Evolutionary conservation across 2,329 filamentous ascomycete genomes (phyloP), one percentile per base, ranked within the genome.

Genomic region (Colletotrichum magnum): DNA sequence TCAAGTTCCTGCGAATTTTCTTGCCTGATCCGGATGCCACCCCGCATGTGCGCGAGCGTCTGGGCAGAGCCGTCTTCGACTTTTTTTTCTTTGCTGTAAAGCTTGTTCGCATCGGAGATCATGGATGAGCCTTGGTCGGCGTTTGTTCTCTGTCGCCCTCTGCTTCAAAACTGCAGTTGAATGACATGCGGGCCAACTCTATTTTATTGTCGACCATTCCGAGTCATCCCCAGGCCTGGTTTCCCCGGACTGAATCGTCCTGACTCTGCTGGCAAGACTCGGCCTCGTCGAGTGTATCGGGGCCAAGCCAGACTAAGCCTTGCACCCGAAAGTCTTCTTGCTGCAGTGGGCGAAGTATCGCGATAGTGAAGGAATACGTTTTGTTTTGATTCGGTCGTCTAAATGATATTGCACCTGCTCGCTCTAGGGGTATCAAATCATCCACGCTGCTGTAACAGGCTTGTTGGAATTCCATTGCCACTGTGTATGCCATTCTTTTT

Each of bases 121-220:
- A 51, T 43, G 58, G 58, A 28, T 52, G 10, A n/a, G 47, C 32
- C 58, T 32, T 60, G 47, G 36, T 43, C 32, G 43, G 45, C 7
- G 26, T 36, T 39, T 39, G 57, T 50, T 48, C 45, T 24, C n/a
- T 58, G 41, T n/a, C 24, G 24, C 41, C 43, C 10, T 3, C 10
- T 21, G 28, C 16, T 26, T 16, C 3, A 5, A 36, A 15, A 26
- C 43, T 50, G 43, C 26, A 50, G n/a, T 50, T 15, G 26, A 59
- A 59, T 59, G 57, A 28, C 47, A 60, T 52, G 7, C 12, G 24
- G 47, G 47, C 32, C 47, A 60, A 60, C 58, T 28, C 48, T 52
- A 52, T 48, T 48, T 21, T n/a, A 2, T n/a, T 13, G 16, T 43
- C 41, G 13, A 15, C 41, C 41, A 43, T 5, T 43, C 41, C 41